These are phyloP conservation scores for Fusarium anthophilum DNA, from an alignment of 2,329 filamentous ascomycete species.

Conservation along the genomic window DNA sequence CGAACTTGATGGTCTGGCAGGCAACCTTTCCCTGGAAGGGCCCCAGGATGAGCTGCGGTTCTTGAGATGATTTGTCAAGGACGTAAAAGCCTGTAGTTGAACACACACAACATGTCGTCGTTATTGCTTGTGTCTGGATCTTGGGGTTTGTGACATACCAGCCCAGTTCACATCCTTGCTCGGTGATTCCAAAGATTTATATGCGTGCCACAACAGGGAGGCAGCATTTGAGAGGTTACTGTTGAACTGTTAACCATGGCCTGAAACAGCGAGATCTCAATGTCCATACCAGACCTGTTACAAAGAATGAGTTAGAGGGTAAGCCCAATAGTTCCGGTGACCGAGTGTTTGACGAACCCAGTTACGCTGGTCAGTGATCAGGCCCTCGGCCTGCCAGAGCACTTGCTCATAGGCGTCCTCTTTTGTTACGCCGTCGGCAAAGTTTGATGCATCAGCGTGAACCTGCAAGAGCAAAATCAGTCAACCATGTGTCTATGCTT, in stretches of 20 bases:
- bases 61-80: conserved; percentile 59
- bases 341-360: conserved; percentile 67
- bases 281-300: conserved; percentile 42
- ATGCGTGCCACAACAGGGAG: conserved; percentile 81
- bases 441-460: conserved; percentile 83
- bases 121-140: conserved; percentile 1
- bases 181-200: conserved; percentile 74
- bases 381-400: conserved; percentile 72
- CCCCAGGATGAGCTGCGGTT: conserved; percentile 73
- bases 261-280: background rate
- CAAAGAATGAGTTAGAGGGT: conserved; percentile 2
- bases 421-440: conserved; percentile 72
- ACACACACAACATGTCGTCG: conserved; percentile 8
- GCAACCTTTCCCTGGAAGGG: conserved; percentile 85
- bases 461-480: conserved; percentile 57
- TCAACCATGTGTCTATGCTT: background rate
- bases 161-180: conserved; percentile 80
- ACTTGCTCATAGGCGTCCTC: conserved; percentile 79
- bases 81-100: conserved; percentile 74
- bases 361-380: conserved; percentile 79
- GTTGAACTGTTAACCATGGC: conserved; percentile 12
- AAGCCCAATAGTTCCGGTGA: conserved; percentile 18
- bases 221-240: conserved; percentile 82
- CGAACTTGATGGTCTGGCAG: conserved; percentile 80
- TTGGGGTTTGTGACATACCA: conserved; percentile 52